Evolutionary conservation across 1,284 basidiomycete species (phyloP), one percentile per base, ranked within the genome.

Genomic region (Ganoderma lingzhi): DNA sequence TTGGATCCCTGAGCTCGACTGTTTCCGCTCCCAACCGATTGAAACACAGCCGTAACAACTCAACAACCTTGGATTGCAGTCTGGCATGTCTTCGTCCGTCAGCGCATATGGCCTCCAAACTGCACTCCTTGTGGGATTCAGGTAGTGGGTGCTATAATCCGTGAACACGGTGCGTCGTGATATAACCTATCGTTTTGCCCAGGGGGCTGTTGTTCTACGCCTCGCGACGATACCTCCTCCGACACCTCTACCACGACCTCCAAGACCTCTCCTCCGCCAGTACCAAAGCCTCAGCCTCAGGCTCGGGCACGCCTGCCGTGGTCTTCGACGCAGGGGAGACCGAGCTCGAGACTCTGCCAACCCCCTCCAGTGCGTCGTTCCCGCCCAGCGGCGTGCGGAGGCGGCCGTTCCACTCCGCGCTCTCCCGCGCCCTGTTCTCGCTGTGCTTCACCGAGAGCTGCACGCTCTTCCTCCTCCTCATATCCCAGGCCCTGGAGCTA

Each of bases 381-480:
- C 73, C 76, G 62, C 71, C 78, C 28, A 70, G 51, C 28, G 15
- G 58, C 69, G 19, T 71, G 69, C 73, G 70, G 72, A 76, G 77
- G 14, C 74, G 79, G 15, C 79, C 83, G 19, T 80, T 87, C 62
- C 89, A 92, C 71, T 87, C 89, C 0, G 78, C 78, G 2, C 78
- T 92, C 1, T 84, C 91, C 1, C 82, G 88, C 59, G 81, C 81
- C 1, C 77, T 88, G 4, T 93, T 93, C 74, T 86, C 91, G 0
- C 77, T 87, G 39, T 90, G 88, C 73, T 92, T 93, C 76, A 86
- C 89, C 3, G 92, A 93, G 77, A 87, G 88, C 65, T 90, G 87
- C 70, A 85, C 86, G 70, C 80, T 94, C 68, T 93, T 93, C 74
- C 72, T 87, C 17, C 81, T 94, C 68, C 80, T 94, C 10, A 86